Evolutionary conservation across 2,329 filamentous ascomycete species (phyloP).

Genomic region (Neopestalotiopsis sp.): DNA sequence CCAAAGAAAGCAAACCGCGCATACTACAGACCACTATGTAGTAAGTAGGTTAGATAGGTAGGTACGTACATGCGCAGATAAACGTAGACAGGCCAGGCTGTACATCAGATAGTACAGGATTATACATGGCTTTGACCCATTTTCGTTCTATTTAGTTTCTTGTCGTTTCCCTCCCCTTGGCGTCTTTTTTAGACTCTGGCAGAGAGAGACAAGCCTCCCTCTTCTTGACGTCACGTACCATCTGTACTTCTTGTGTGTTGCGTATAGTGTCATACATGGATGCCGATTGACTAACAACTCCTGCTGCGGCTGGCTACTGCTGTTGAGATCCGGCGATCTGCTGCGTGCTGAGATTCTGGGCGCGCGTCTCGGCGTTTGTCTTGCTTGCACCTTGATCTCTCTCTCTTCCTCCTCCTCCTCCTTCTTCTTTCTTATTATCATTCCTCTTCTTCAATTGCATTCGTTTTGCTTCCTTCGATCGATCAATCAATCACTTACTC

Average conservation of each 20-base stretch:
- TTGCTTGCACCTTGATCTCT: neutral
- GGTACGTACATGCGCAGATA: too few relatives aligned
- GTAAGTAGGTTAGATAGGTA: too few relatives aligned
- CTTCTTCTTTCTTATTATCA: neutral
- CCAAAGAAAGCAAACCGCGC: neutral
- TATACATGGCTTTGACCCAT: neutral
- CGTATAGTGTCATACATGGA: neutral
- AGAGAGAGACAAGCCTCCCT: neutral
- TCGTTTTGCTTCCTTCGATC: neutral
- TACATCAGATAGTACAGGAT: too few relatives aligned
- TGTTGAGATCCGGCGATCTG: neutral
- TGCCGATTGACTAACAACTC: neutral
- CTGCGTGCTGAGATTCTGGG: neutral
- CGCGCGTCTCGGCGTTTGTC: neutral
- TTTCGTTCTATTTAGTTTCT: neutral
- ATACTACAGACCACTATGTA: neutral
- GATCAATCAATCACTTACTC: neutral
- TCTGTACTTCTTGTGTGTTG: neutral
- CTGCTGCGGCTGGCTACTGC: neutral
- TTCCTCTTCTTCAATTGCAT: too few relatives aligned
- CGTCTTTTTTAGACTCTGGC: neutral
- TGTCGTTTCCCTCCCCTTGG: neutral
- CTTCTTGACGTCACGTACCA: constrained; percentile 2
- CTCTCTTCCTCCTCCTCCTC: neutral
- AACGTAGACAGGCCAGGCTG: too few relatives aligned